Evolutionary conservation across 2,329 filamentous ascomycete species (phyloP), one percentile per base, ranked within the genome.

Genomic region (Gliomastix tumulicola): DNA sequence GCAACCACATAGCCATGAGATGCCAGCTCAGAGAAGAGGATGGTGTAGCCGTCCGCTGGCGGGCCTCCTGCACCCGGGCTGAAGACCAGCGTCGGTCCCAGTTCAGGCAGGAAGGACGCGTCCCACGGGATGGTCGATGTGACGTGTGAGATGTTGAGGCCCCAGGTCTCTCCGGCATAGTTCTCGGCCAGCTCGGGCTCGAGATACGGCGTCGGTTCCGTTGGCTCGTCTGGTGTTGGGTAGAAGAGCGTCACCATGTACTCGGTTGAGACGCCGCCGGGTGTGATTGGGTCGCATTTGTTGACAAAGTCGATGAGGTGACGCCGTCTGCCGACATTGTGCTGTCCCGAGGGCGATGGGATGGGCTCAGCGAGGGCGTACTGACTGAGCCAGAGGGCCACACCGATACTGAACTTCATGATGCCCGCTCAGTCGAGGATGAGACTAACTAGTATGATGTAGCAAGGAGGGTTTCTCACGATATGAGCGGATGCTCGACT

Each of bases 1-100:
- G 49, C 42, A 7, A 55, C 42, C 9, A 40, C 39, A 31, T 53
- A 55, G 21, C 42, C 42, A 7, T 42, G 41, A 1, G 43, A 45
- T 6, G 31, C 41, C 1, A 45, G 39, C 3, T 45, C 41, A 8
- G 41, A 36, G 8, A 41, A 31, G 4, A 35, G 10, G 16, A 39
- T 45, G 17, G 32, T 27, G 35, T 36, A 36, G 30, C 38, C 35
- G 28, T 41, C 36, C 4, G 39, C 39, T 21, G 43, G 38, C 6
- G 36, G 34, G 10, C 41, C 43, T 35, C 38, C 41, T 4, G 36
- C 43, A 0, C 43, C 41, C 3, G 43, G 43, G 0, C 38, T 39
- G 11, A 45, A 44, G 2, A 45, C 15, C 3, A 45, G 27, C 12
- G 43, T 41, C 7, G 41, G 39, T 2, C 41, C 39, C 2, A 27